Evolutionary conservation across 1,139 yeast genomes (phyloP).

Genomic region (Wickerhamomyces sp.): DNA sequence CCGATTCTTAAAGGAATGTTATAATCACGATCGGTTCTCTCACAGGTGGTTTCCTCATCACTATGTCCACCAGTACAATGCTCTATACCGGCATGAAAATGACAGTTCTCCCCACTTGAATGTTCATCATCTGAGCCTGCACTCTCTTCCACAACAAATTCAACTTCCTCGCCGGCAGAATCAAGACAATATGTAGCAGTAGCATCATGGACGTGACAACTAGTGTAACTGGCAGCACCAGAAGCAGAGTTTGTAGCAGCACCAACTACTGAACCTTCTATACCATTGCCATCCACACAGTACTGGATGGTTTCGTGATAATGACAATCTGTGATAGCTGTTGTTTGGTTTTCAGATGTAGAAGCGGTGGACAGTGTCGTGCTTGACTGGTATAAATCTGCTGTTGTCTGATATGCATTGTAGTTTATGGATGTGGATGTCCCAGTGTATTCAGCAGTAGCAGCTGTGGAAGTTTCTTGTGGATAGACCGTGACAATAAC

Average conservation of each 20-base stretch:
- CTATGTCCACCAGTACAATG: conserved; percentile 14
- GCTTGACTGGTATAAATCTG: neutral
- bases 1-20: conserved; percentile 15
- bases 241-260: conserved; percentile 10
- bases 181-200: conserved; percentile 15
- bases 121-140: neutral
- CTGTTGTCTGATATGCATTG: conserved; percentile 3
- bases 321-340: conserved; percentile 16
- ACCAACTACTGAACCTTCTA: conserved; percentile 15
- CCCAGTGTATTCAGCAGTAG: too few species aligned
- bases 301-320: conserved; percentile 11
- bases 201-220: conserved; percentile 14
- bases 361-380: conserved; percentile 1
- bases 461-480: too few species aligned
- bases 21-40: conserved; percentile 10
- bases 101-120: conserved; percentile 10
- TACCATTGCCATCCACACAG: conserved; percentile 15
- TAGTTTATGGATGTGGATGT: conserved; percentile 3
- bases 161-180: conserved; percentile 12
- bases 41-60: conserved; percentile 9
- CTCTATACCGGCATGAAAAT: conserved; percentile 20
- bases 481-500: conserved; percentile 1
- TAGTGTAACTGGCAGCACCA: conserved; percentile 10
- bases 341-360: conserved; percentile 7
- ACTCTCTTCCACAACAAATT: conserved; percentile 5